A percentile compares a stretch with the other conserved stretches of the same genome.
phyloP scores from a whole-genome alignment of 2,329 filamentous ascomycete genomes.

The Xylaria sp. region DNA sequence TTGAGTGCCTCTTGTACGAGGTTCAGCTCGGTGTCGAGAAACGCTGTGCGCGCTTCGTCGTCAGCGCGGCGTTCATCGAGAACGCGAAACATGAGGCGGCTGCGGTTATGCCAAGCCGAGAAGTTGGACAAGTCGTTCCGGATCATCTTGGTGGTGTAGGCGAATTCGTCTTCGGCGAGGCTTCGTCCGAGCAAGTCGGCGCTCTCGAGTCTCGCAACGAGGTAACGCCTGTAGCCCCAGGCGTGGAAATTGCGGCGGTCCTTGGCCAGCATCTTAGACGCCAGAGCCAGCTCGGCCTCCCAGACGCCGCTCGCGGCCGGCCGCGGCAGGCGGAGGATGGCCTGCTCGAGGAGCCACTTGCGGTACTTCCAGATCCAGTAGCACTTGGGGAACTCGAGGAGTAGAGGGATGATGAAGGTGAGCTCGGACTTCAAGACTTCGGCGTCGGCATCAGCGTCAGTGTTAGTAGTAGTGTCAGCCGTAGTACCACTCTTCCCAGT shows the following conservation, averaged over 20 bases:
- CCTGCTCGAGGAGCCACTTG: conserved; percentile 82
- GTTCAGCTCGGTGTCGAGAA: conserved; percentile 82
- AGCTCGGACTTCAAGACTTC: conserved; percentile 78
- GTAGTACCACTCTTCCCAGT: conserved; percentile 65
- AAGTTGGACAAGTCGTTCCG: conserved; percentile 89
- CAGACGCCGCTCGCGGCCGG: conserved; percentile 74
- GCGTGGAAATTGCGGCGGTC: conserved; percentile 96
- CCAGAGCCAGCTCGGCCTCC: conserved; percentile 84
- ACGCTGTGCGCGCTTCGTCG: conserved; percentile 69
- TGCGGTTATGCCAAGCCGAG: conserved; percentile 94
- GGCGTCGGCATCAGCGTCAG: conserved; percentile 55
- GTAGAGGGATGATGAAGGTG: conserved; percentile 82
- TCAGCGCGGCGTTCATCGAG: conserved; percentile 76
- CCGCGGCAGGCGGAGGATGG: conserved; percentile 70
- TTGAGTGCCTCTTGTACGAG: conserved; percentile 83
- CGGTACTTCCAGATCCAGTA: conserved; percentile 99
- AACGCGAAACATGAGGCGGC: conserved; percentile 81
- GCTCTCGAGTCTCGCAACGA: conserved; percentile 81
- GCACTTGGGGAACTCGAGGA: conserved; percentile 91
- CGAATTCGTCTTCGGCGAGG: conserved; percentile 84
- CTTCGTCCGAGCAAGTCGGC: conserved; percentile 62
- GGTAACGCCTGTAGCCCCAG: conserved; percentile 88
- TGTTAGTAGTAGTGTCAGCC: conserved; percentile 53
- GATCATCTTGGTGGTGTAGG: conserved; percentile 92
- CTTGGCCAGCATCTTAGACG: conserved; percentile 85